Evolutionary conservation across 441 rosid species (phyloP).

Genomic region (Arabidopsis lyrata): DNA sequence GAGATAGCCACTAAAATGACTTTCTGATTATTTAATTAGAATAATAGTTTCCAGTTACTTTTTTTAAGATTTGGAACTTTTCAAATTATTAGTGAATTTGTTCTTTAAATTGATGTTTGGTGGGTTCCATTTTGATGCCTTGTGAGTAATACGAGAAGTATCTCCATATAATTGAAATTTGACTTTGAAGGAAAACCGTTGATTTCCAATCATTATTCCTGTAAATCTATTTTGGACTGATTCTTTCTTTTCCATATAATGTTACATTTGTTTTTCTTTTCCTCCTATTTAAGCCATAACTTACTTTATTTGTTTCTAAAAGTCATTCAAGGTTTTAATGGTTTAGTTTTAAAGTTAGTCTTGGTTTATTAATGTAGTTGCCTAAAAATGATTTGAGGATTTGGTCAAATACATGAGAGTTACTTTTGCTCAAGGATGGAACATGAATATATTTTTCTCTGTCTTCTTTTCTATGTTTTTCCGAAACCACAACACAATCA

Average conservation of each 20-base stretch:
- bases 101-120: constrained; percentile 36
- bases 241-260: constrained; percentile 16
- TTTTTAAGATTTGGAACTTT: neutral
- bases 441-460: neutral
- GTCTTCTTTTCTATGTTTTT: neutral
- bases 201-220: constrained; percentile 32
- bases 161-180: constrained; percentile 34
- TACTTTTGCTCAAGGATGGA: neutral
- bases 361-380: constrained; percentile 3
- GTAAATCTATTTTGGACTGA: constrained; percentile 18
- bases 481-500: neutral
- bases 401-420: neutral
- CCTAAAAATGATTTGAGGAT: neutral
- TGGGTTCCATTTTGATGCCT: constrained; percentile 46
- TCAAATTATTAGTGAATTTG: constrained; percentile 30
- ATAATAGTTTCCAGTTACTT: neutral
- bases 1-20: neutral
- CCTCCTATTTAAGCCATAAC: constrained; percentile 9
- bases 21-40: neutral
- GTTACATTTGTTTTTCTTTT: constrained; percentile 6
- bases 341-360: constrained; percentile 13
- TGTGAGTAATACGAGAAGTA: constrained; percentile 31
- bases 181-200: constrained; percentile 39
- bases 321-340: constrained; percentile 7
- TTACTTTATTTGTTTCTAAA: constrained; percentile 12